Percentiles rank a stretch among this genome's conserved stretches.
Conservation (phyloP, 768 basidiomycete species). For the Leucocoprinus sp. region DNA sequence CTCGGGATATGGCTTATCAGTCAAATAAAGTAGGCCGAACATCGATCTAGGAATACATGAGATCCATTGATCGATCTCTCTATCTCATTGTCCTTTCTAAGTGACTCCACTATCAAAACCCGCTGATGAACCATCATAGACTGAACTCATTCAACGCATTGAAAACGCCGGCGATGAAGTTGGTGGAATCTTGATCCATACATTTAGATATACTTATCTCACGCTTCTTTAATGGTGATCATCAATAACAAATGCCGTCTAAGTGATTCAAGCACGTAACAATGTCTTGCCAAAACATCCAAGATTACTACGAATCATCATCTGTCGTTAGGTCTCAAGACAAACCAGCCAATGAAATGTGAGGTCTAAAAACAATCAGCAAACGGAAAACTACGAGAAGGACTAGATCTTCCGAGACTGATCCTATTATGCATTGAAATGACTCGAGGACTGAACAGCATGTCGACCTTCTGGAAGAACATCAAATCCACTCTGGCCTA, state of each 20-base stretch:
- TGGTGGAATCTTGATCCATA: no score
- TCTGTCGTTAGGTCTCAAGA: neutral
- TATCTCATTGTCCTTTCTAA: neutral
- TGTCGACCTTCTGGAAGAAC: slow-evolving; percentile 54
- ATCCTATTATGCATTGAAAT: slow-evolving; percentile 7
- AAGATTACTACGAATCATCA: slow-evolving; percentile 1
- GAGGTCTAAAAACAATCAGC: neutral
- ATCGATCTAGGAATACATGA: neutral
- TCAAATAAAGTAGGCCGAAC: slow-evolving; percentile 1
- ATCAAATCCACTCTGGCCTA: slow-evolving; percentile 80
- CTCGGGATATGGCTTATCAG: slow-evolving; percentile 3
- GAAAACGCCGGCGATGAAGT: no score
- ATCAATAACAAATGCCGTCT: neutral
- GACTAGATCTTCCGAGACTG: neutral
- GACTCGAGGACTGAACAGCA: slow-evolving; percentile 14
- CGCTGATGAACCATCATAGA: neutral
- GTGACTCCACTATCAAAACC: neutral
- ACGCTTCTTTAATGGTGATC: no score
- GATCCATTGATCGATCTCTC: neutral
- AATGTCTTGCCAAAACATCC: neutral
- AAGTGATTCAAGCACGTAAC: neutral
- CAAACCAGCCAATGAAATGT: neutral
- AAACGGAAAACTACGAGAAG: neutral
- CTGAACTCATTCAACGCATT: neutral
- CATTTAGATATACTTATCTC: no score